These are phyloP conservation scores for Xylaria longipes DNA, from an alignment of 495 filamentous ascomycete species.

Conservation along the genomic window DNA sequence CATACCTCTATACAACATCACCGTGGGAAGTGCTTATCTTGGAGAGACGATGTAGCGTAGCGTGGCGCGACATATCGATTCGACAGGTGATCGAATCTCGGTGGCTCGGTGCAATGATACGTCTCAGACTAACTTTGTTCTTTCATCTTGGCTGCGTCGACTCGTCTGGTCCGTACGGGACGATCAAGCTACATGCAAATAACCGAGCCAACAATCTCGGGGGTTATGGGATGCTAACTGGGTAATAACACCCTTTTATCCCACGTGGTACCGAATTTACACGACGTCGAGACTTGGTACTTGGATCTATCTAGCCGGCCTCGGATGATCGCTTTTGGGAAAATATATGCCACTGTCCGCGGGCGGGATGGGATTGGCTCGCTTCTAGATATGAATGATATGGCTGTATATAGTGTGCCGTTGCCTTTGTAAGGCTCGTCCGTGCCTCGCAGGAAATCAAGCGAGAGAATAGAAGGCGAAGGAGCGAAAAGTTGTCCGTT, in stretches of 20 bases:
- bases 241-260: constrained; percentile 22
- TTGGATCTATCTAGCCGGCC: neutral
- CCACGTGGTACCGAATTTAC: constrained; percentile 4
- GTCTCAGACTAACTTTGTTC: constrained; percentile 4
- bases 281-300: neutral
- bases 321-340: neutral
- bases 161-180: neutral
- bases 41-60: neutral
- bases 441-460: neutral
- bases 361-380: constrained; percentile 14
- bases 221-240: neutral
- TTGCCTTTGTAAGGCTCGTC: neutral
- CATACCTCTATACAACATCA: neutral
- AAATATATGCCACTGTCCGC: neutral
- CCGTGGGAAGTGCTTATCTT: neutral
- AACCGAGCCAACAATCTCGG: constrained; percentile 1
- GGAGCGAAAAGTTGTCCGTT: neutral
- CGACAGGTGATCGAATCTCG: constrained; percentile 36
- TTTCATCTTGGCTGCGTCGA: neutral
- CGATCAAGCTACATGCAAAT: no score
- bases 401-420: constrained; percentile 4
- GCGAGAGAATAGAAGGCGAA: neutral
- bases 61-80: neutral
- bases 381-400: neutral
- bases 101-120: constrained; percentile 37